Evolutionary conservation across 2,329 filamentous ascomycete species (phyloP).

Genomic region (Talaromyces sp.): DNA sequence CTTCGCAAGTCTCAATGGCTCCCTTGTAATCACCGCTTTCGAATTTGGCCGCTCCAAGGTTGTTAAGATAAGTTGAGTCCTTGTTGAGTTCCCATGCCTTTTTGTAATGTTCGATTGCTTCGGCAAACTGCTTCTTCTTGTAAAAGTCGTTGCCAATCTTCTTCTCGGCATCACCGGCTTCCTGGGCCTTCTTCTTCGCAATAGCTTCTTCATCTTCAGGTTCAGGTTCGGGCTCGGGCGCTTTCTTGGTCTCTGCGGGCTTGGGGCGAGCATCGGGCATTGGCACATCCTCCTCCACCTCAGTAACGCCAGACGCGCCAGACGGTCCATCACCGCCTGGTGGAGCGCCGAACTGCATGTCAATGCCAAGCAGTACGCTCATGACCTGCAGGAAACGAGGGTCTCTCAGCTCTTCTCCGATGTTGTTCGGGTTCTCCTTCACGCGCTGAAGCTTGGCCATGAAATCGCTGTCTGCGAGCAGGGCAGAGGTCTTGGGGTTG

Average conservation of each 20-base stretch:
- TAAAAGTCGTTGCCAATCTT: slow-evolving; percentile 88
- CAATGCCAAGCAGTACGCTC: slow-evolving; percentile 86
- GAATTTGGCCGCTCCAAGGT: slow-evolving; percentile 87
- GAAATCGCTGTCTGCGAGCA: slow-evolving; percentile 78
- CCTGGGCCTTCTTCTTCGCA: slow-evolving; percentile 85
- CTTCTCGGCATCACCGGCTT: slow-evolving; percentile 91
- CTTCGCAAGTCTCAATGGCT: slow-evolving; percentile 78
- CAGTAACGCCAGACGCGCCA: slow-evolving; percentile 37
- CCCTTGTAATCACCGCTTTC: slow-evolving; percentile 94
- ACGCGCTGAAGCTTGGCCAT: slow-evolving; percentile 84
- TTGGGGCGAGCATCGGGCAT: slow-evolving; percentile 67
- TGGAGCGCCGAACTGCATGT: slow-evolving; percentile 68
- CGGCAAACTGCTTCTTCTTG: slow-evolving; percentile 97
- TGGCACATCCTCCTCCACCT: slow-evolving; percentile 65
- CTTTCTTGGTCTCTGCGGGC: slow-evolving; percentile 49
- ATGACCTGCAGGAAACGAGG: slow-evolving; percentile 91
- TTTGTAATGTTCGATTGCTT: slow-evolving; percentile 87
- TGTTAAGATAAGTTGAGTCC: slow-evolving; percentile 97
- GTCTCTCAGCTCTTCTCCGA: slow-evolving; percentile 78
- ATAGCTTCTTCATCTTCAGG: slow-evolving; percentile 75
- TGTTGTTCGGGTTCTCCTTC: slow-evolving; percentile 71
- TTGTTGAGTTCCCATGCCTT: slow-evolving; percentile 94
- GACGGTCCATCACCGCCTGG: slow-evolving; percentile 40
- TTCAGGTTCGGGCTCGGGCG: slow-evolving; percentile 57
- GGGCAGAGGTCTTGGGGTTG: slow-evolving; percentile 86